Evolutionary conservation across 192 early-diverging fungal genomes (phyloP).

Genomic region (Podila verticillata): DNA sequence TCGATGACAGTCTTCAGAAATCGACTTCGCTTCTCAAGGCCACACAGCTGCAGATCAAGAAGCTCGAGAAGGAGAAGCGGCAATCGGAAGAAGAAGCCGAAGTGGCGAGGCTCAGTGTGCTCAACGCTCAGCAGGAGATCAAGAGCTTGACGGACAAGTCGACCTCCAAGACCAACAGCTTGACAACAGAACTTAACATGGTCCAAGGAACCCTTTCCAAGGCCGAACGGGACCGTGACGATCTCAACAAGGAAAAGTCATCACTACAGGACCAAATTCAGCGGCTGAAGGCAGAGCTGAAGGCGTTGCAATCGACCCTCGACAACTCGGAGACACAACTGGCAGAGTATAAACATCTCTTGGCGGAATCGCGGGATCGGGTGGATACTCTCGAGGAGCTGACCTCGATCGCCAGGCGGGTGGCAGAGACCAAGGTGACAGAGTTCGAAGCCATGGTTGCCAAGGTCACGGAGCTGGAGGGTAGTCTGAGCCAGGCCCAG

Average conservation of each 20-base stretch:
- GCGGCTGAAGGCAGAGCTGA: slow-evolving; percentile 26
- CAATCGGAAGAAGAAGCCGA: neutral
- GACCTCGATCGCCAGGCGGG: slow-evolving; percentile 45
- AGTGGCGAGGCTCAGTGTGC: neutral
- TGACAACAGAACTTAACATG: slow-evolving; percentile 14
- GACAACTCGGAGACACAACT: slow-evolving; percentile 22
- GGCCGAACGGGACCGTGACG: slow-evolving; percentile 15
- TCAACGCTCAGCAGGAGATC: slow-evolving; percentile 25
- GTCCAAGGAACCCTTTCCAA: slow-evolving; percentile 27
- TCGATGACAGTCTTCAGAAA: slow-evolving; percentile 3
- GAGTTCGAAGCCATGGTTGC: slow-evolving; percentile 21
- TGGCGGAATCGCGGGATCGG: slow-evolving; percentile 23
- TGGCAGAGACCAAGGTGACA: slow-evolving; percentile 30
- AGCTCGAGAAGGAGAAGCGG: slow-evolving; percentile 18
- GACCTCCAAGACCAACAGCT: slow-evolving; percentile 1
- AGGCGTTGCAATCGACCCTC: slow-evolving; percentile 20
- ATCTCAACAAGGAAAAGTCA: slow-evolving; percentile 3
- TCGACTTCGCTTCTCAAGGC: neutral
- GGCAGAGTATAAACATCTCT: slow-evolving; percentile 24
- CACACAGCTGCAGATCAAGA: slow-evolving; percentile 7
- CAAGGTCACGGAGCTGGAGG: slow-evolving; percentile 14
- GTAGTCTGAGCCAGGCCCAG: neutral
- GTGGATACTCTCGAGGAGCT: slow-evolving; percentile 39
- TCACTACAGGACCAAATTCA: slow-evolving; percentile 19
- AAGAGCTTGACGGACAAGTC: slow-evolving; percentile 2